Evolutionary conservation across 306 rosid species (phyloP), one percentile per base, ranked within the genome.

Genomic region (Acacia crassicarpa): DNA sequence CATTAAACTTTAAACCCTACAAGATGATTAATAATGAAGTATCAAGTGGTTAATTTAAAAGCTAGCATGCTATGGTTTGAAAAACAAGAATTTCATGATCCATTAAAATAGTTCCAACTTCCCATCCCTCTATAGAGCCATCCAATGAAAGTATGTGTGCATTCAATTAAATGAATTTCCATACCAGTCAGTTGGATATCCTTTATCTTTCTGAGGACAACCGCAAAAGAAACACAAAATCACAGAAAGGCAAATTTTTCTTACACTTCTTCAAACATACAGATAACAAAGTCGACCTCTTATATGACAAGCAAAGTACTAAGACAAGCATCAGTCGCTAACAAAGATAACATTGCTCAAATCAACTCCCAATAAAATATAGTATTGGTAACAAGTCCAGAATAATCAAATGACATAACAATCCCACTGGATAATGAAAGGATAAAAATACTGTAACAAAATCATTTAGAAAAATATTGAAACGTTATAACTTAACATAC

Each of bases 391-490:
- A 67, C 41, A 79, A 76, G 48, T 56, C 73, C 67, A 22, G 48
- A 53, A 70, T 16, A 23, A 44, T 59, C 54, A 74, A 41, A 49
- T 20, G 58, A 70, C 67, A 72, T 9, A 19, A 62, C 56, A 74
- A 23, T 68, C 66, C 30, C 40, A 41, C 61, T 30, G 19, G 54
- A 68, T 33, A 40, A 72, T 33, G 80, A 65, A 72, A 48, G 70
- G 68, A 58, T 56, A 72, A 78, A 10, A 83, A 49, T 62, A 72
- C 30, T 35, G 54, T 46, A 67, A 27, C 11, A 78, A 78, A 78
- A 74, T 35, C 59, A 76, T 49, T 62, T 71, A 41, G 46, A 33
- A 67, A 81, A 59, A 74, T 59, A 78, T 54, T 44, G 78, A 74
- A 74, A 35, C 48, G 41, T 61, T 7, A 70, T 69, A 54, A 30